Base-by-base conservation (phyloP, 1,284 basidiomycete species). In the Cutaneotrichosporon spelunceum region DNA sequence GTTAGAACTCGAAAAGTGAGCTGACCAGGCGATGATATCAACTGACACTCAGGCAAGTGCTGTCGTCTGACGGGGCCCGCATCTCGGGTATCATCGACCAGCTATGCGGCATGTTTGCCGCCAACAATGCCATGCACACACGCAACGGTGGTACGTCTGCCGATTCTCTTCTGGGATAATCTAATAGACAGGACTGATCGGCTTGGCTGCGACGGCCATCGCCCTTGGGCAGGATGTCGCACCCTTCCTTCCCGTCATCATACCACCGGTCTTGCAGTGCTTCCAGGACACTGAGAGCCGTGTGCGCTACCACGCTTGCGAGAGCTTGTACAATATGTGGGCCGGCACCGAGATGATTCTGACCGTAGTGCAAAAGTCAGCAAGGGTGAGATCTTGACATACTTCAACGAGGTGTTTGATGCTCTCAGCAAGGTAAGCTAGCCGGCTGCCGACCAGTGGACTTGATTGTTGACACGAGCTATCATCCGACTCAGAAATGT, bases 331-430 rank as follows among this genome's bases (percentile, higher is more conserved):
- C 82, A 99, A 99, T 80, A 96, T 99, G 70, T 79, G 60, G 59
- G 76, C 58, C 29, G 21, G n/a, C 11, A 9, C 24, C 29, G 7
- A n/a, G 14, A 3, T 4, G 23, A 39, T 57, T 24, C 61, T 42
- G 48, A 54, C 27, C 3, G 21, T 69, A 79, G 78, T 61, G 89
- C 90, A 36, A 97, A 99, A 80, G 94, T 98, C 8, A 96, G 93
- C 60, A 97, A 97, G 76, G 95, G 95, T 39, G 95, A 98, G 79
- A 89, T 98, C 45, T 81, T 99, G 64, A 87, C 97, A 23, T 97
- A 95, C 78, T 99, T 99, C 81, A 99, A 99, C 75, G 91, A 95
- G 63, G 92, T 97, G 61, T 99, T 99, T 72, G 96, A 99, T 78
- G 89, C 92, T 1, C 84, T 99, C 64, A 93, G 91, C 83, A 97